phyloP scores from a whole-genome alignment of 2,329 filamentous ascomycete genomes.

The Emergomyces pasteurianus region DNA sequence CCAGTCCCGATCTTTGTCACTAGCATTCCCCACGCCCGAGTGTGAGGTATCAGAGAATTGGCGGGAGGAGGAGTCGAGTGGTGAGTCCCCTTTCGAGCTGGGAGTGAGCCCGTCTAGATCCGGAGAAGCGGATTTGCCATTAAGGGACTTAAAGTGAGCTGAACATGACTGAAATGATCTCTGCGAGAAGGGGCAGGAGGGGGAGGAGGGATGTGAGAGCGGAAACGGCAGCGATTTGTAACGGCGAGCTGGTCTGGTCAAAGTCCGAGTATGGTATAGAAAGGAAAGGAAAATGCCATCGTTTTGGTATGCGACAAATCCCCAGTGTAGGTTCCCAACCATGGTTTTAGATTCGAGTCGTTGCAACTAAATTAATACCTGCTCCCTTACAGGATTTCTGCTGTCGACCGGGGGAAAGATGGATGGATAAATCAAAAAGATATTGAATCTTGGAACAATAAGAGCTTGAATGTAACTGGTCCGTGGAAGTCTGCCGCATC shows the following conservation, averaged over 20 bases:
- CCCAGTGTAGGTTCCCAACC: slow-evolving; percentile 21
- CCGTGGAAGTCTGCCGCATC: not conserved
- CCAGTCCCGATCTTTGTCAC: not conserved
- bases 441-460: not conserved
- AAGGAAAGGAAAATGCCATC: slow-evolving; percentile 46
- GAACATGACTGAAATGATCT: not conserved
- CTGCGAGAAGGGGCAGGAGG: not conserved
- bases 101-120: not conserved
- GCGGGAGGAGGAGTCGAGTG: not conserved
- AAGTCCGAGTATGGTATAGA: slow-evolving; percentile 59
- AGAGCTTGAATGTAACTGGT: not conserved
- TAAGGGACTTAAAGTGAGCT: not conserved
- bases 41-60: not conserved
- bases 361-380: not conserved
- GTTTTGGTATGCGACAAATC: slow-evolving; percentile 18
- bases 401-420: not conserved
- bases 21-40: not conserved
- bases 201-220: not conserved
- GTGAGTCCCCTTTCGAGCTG: not conserved
- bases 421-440: no score
- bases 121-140: not conserved
- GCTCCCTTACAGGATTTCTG: not conserved
- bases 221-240: not conserved
- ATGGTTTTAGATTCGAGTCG: slow-evolving; percentile 10
- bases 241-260: slow-evolving; percentile 19